phyloP scores from a whole-genome alignment of 2,329 filamentous ascomycete species.

The Sordariomycetes sp. region DNA sequence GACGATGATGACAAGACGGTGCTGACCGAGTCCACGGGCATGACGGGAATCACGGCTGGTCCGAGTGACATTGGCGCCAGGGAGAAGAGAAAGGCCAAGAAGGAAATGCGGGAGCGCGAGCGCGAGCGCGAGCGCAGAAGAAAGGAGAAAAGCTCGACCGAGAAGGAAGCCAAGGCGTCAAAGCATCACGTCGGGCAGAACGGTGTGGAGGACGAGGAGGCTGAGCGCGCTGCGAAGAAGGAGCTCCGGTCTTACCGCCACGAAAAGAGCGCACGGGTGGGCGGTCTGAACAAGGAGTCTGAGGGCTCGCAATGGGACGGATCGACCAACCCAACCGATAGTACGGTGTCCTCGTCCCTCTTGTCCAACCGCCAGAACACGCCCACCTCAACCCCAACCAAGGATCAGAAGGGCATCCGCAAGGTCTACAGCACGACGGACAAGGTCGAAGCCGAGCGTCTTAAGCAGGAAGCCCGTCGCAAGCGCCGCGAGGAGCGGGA shows the following conservation, averaged over 20 bases:
- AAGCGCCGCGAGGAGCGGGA: conserved; percentile 37
- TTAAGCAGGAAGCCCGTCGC: conserved; percentile 45
- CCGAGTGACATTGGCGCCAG: conserved; percentile 46
- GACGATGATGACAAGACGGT: conserved; percentile 35
- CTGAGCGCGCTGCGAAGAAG: conserved; percentile 53
- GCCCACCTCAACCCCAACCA: conserved; percentile 42
- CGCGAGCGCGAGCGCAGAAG: conserved; percentile 20
- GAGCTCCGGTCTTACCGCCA: conserved; percentile 77
- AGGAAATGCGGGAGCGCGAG: conserved; percentile 33
- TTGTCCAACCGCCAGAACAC: conserved; percentile 48
- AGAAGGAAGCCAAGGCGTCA: conserved; percentile 30
- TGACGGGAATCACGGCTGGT: conserved; percentile 49
- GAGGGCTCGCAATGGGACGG: conserved; percentile 78
- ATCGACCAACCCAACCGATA: conserved; percentile 56
- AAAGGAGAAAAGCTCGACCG: background rate
- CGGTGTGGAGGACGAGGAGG: conserved; percentile 52
- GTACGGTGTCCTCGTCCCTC: conserved; percentile 47
- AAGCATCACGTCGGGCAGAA: conserved; percentile 43
- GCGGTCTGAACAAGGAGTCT: conserved; percentile 74
- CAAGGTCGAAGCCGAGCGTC: conserved; percentile 40
- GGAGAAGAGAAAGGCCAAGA: conserved; percentile 46
- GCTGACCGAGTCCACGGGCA: conserved; percentile 32
- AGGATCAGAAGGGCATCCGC: conserved; percentile 36
- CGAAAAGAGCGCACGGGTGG: conserved; percentile 78
- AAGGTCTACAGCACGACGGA: conserved; percentile 55